Base-by-base conservation (phyloP, 352 stramenopile species). In the Plasmopara viticola region DNA sequence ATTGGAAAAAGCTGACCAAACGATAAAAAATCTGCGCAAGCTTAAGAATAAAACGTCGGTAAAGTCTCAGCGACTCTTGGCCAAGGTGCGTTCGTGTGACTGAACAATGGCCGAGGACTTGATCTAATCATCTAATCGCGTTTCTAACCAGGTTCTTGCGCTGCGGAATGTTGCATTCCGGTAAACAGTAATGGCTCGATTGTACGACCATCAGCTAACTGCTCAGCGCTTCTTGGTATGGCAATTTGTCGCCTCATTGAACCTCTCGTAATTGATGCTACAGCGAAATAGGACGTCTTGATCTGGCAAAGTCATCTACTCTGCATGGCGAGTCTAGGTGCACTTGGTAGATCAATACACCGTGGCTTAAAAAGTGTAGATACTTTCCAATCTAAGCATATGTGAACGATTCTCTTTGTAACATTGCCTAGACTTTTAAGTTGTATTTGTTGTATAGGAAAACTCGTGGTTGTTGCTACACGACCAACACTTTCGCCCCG, bases 61-160 rank as follows among this genome's bases (percentile, higher is more conserved):
- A 38, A 89, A 89, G 64, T 78, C 73, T 14, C 62, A 87, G 58
- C 72, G 69, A 31, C 62, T 87, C 13, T 85, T 87, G 78, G 59
- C 61, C 15, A 84, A 89, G 67, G 78, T 89, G 33, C 14, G 50
- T 38, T n/a, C 2, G 29, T n/a, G 2, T 29, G 30, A 34, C 7
- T 15, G 15, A 15, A 25, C n/a, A 40, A 34, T 20, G 9, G 14
- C 2, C 13, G 15, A 42, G 41, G 14, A 2, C 18, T 15, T 8
- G 31, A 50, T 15, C 37, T 54, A 39, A 60, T 15, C 13, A 47
- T 42, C 38, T 25, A 12, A 46, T 48, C 2, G 53, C n/a, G 2
- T 43, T 51, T 15, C 49, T 29, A 6, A 25, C 1, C 49, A 84
- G 73, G 70, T 54, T 29, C 67, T 84, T 35, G 61, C 63, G 2